Conservation (phyloP, 2,329 filamentous ascomycete species). For the Paraphaeosphaeria sporulosa region DNA sequence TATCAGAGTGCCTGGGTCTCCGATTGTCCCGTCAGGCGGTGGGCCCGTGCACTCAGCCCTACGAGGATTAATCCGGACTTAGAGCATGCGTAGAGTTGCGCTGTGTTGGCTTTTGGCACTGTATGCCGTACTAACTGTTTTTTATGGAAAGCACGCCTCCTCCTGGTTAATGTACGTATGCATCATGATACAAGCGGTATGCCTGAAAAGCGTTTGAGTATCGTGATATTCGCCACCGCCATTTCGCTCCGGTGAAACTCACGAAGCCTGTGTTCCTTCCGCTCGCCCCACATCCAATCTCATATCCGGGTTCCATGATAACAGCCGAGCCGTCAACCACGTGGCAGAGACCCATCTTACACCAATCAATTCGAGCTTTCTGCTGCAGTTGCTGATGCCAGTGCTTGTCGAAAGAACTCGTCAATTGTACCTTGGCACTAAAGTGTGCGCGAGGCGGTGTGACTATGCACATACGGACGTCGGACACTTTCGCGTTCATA, state of each 20-base stretch:
- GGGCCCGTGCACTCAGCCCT: slow-evolving; percentile 1
- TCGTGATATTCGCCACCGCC: slow-evolving; percentile 14
- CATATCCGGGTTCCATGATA: slow-evolving; percentile 1
- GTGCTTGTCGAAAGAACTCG: slow-evolving; percentile 21
- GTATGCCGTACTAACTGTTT: not conserved
- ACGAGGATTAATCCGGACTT: not conserved
- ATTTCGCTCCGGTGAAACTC: not conserved
- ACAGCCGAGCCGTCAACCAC: slow-evolving; percentile 9
- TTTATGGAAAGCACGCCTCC: not conserved
- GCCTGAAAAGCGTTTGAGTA: not conserved
- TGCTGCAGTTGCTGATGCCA: slow-evolving; percentile 11
- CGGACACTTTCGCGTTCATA: slow-evolving; percentile 12
- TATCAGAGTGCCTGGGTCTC: not conserved
- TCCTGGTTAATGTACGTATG: not conserved
- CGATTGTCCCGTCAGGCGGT: not conserved
- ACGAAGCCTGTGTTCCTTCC: not conserved
- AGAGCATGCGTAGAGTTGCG: not conserved
- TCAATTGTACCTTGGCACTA: not conserved
- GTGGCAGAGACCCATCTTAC: slow-evolving; percentile 17
- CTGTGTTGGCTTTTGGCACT: not conserved
- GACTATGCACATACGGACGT: slow-evolving; percentile 30
- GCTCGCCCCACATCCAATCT: slow-evolving; percentile 6
- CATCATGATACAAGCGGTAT: not conserved
- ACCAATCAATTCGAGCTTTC: slow-evolving; percentile 26
- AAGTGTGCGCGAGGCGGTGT: slow-evolving; percentile 28